Evolutionary conservation across 345 rosid species (phyloP).

Genomic region (Aquilaria sinensis): DNA sequence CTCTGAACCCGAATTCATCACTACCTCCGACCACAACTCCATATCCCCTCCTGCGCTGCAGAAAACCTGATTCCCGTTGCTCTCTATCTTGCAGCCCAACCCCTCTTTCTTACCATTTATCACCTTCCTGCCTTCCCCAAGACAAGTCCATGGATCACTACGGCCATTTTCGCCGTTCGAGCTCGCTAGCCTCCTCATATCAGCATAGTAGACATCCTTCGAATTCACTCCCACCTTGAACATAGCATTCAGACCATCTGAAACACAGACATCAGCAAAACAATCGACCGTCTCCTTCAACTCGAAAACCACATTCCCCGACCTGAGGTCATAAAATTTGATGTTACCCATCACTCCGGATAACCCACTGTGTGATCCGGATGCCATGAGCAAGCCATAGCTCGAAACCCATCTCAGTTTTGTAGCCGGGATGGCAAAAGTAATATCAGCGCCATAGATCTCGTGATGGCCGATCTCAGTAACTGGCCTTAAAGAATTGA

Average conservation of each 20-base stretch:
- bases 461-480: slow-evolving; percentile 67
- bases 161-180: slow-evolving; percentile 7
- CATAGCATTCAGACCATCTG: slow-evolving; percentile 55
- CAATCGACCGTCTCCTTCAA: slow-evolving; percentile 75
- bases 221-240: slow-evolving; percentile 75
- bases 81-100: slow-evolving; percentile 39
- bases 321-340: slow-evolving; percentile 77
- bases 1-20: slow-evolving; percentile 32
- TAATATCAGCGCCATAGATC: slow-evolving; percentile 70
- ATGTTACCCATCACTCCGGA: slow-evolving; percentile 70
- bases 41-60: slow-evolving; percentile 62
- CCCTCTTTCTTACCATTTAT: slow-evolving; percentile 44
- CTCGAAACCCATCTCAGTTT: slow-evolving; percentile 72
- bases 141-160: slow-evolving; percentile 49
- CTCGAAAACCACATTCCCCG: slow-evolving; percentile 67
- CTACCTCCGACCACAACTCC: slow-evolving; percentile 83
- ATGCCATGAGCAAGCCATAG: slow-evolving; percentile 57
- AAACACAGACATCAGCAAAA: slow-evolving; percentile 73
- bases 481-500: slow-evolving; percentile 47
- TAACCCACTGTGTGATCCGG: slow-evolving; percentile 88
- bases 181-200: slow-evolving; percentile 58
- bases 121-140: slow-evolving; percentile 50
- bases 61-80: slow-evolving; percentile 75
- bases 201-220: slow-evolving; percentile 58
- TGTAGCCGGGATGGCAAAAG: slow-evolving; percentile 75